These are phyloP conservation scores for Tolypocladium inflatum DNA, from an alignment of 2,329 filamentous ascomycete species.

Conservation along the genomic window DNA sequence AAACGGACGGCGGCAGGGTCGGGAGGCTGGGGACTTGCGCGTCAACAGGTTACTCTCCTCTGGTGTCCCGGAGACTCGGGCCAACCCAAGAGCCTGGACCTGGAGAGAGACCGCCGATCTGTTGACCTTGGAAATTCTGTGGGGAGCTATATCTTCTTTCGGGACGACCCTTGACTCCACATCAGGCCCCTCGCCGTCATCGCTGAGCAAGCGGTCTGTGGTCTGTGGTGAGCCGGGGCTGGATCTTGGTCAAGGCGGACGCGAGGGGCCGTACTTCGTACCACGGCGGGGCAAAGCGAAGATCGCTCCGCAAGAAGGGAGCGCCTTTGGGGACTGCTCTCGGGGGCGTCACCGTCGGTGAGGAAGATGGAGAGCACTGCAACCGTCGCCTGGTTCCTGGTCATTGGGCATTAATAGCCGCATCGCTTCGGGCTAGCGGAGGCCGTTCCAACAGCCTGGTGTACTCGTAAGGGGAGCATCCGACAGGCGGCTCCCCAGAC, in stretches of 20 bases:
- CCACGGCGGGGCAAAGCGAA: background rate
- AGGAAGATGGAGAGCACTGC: background rate
- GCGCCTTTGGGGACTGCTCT: background rate
- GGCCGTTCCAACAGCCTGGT: background rate
- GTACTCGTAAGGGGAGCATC: background rate
- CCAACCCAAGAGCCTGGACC: background rate
- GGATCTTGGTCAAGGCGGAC: background rate
- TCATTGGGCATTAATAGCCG: background rate
- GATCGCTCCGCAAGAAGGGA: too few species aligned
- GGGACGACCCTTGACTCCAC: constrained; percentile 1
- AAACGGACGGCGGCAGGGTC: too few species aligned
- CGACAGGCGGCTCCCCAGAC: background rate
- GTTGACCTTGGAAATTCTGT: background rate
- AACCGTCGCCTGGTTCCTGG: background rate
- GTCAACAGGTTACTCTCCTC: too few species aligned
- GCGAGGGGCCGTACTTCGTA: background rate
- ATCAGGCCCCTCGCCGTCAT: background rate
- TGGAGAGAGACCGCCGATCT: background rate
- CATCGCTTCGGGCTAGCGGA: background rate
- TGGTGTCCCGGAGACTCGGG: background rate
- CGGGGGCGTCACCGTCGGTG: background rate
- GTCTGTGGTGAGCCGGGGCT: background rate
- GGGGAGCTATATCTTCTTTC: background rate
- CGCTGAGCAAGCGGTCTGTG: background rate
- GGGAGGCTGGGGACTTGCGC: too few species aligned